Conservation (phyloP, 371 early-diverging fungal species). For the Syncephalastrum sp. region DNA sequence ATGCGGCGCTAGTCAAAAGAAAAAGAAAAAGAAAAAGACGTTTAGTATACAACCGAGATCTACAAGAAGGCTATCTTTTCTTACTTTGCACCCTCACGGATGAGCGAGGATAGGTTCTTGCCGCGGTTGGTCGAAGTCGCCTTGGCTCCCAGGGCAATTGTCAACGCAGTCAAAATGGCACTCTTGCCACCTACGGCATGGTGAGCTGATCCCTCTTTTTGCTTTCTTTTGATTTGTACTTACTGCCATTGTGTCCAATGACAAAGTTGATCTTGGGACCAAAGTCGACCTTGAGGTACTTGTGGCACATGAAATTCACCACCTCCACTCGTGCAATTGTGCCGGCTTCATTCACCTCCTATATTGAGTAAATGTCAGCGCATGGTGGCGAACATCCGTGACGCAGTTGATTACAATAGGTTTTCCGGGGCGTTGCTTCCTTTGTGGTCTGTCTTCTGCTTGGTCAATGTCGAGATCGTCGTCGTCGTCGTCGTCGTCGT, state of each 20-base stretch:
- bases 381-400: too few relatives aligned
- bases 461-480: too few relatives aligned
- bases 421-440: too few relatives aligned
- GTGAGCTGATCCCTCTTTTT: background rate
- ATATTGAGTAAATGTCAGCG: background rate
- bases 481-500: too few relatives aligned
- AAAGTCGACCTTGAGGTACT: slow-evolving; percentile 71
- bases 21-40: background rate
- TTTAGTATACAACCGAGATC: background rate
- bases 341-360: slow-evolving; percentile 61
- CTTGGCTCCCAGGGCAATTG: slow-evolving; percentile 89
- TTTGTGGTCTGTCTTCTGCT: too few relatives aligned
- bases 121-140: slow-evolving; percentile 88
- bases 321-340: slow-evolving; percentile 81
- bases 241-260: slow-evolving; percentile 93
- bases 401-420: too few relatives aligned
- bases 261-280: slow-evolving; percentile 93
- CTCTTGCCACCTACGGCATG: slow-evolving; percentile 79
- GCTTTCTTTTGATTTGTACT: slow-evolving; percentile 9
- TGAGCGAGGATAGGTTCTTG: slow-evolving; percentile 70
- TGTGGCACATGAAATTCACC: slow-evolving; percentile 95
- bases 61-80: slow-evolving; percentile 11
- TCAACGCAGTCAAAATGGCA: slow-evolving; percentile 91
- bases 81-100: slow-evolving; percentile 81
- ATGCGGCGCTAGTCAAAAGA: slow-evolving; percentile 45